These are phyloP conservation scores for Monosporozyma solicola DNA, from an alignment of 805 yeast species.

Conservation along the genomic window DNA sequence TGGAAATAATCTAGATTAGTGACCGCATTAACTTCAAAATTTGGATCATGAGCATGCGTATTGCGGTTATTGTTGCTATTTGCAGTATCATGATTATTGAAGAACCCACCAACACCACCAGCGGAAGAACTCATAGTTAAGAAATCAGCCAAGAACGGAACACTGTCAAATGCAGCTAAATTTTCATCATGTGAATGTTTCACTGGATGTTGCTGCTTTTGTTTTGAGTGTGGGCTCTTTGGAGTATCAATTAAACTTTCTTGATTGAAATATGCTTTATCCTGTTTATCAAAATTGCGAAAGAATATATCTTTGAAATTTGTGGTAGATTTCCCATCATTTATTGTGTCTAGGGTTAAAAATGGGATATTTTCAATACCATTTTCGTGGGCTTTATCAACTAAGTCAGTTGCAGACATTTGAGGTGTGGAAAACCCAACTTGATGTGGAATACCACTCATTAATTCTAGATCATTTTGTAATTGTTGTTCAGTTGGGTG, in stretches of 20 bases:
- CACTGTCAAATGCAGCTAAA: slow-evolving; percentile 1
- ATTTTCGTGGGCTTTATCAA: slow-evolving; percentile 25
- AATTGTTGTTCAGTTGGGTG: slow-evolving; percentile 9
- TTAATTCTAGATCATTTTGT: slow-evolving; percentile 11
- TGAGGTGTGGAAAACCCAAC: slow-evolving; percentile 83
- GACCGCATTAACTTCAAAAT: neutral
- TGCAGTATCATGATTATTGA: neutral
- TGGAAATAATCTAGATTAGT: neutral
- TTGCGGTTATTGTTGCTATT: neutral
- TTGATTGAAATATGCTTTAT: neutral
- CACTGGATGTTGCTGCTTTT: neutral
- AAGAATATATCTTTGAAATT: neutral
- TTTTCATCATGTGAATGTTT: slow-evolving; percentile 1
- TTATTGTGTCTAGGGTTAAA: slow-evolving; percentile 14
- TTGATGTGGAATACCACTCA: slow-evolving; percentile 44
- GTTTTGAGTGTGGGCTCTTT: neutral
- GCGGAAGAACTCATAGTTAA: slow-evolving; percentile 34
- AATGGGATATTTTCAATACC: slow-evolving; percentile 25
- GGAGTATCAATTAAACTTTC: neutral
- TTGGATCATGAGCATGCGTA: neutral
- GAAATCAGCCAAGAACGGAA: slow-evolving; percentile 32
- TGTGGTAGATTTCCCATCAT: neutral
- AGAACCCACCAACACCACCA: slow-evolving; percentile 35
- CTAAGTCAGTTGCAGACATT: slow-evolving; percentile 40
- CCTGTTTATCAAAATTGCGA: neutral